Evolutionary conservation across 2,329 filamentous ascomycete genomes (phyloP).

Genomic region (Aspergillus awamori): DNA sequence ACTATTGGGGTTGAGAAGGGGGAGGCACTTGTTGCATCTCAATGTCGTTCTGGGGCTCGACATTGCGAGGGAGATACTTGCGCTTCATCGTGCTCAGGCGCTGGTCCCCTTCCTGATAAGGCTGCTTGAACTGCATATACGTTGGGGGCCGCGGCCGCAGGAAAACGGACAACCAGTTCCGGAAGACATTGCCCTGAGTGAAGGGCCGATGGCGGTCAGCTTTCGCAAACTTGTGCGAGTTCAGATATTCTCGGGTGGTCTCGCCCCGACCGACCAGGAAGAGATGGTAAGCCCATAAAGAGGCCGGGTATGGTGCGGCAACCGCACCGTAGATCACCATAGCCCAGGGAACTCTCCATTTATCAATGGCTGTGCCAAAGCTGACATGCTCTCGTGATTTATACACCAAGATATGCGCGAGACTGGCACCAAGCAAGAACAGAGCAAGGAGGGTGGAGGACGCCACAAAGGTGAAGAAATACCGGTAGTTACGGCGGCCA

Average conservation of each 20-base stretch:
- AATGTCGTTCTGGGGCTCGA: constrained; percentile 59
- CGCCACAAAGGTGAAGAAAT: constrained; percentile 90
- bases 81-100: constrained; percentile 68
- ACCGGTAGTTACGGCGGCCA: constrained; percentile 94
- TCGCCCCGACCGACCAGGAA: constrained; percentile 90
- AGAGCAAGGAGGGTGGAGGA: constrained; percentile 74
- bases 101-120: constrained; percentile 80
- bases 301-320: constrained; percentile 75
- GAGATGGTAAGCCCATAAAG: constrained; percentile 83
- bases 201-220: constrained; percentile 90
- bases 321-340: constrained; percentile 83
- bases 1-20: constrained; percentile 26
- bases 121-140: constrained; percentile 82
- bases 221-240: constrained; percentile 92
- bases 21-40: constrained; percentile 70
- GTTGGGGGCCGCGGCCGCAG: constrained; percentile 82
- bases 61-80: constrained; percentile 53
- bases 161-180: constrained; percentile 81
- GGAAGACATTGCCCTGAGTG: constrained; percentile 72
- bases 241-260: constrained; percentile 94
- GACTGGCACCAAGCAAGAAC: constrained; percentile 73
- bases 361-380: constrained; percentile 68
- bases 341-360: constrained; percentile 80
- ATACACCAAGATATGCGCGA: constrained; percentile 81
- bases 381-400: constrained; percentile 63